phyloP scores from a whole-genome alignment of 192 early-diverging fungal species.

The Linnemannia exigua region DNA sequence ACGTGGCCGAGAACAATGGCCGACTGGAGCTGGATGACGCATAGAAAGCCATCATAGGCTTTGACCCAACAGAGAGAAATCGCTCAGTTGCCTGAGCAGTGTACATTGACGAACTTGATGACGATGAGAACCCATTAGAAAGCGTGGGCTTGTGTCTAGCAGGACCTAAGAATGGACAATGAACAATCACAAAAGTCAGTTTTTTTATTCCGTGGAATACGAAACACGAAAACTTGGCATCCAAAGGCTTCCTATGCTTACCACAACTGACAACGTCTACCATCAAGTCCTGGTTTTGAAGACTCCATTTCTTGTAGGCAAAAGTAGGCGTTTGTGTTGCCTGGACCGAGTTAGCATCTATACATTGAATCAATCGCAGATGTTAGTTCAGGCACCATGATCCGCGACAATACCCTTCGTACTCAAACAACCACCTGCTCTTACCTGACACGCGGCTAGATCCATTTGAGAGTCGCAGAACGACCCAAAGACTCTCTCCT shows the following conservation, averaged over 20 bases:
- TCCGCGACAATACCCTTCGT: too few relatives aligned
- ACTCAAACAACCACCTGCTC: not conserved
- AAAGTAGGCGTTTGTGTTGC: constrained; percentile 57
- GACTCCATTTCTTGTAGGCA: constrained; percentile 68
- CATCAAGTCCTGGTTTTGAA: constrained; percentile 60
- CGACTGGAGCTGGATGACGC: constrained; percentile 62
- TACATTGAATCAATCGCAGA: not conserved
- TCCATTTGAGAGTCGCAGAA: constrained; percentile 64
- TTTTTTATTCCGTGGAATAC: not conserved
- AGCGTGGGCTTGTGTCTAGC: constrained; percentile 46
- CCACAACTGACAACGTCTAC: constrained; percentile 64
- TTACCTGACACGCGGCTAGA: constrained; percentile 31
- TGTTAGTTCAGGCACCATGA: not conserved
- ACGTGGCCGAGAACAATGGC: constrained; percentile 64
- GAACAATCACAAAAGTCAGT: not conserved
- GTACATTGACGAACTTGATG: constrained; percentile 55
- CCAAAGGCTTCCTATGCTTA: not conserved
- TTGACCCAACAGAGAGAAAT: constrained; percentile 69
- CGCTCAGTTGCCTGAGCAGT: constrained; percentile 62
- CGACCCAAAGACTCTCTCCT: constrained; percentile 69
- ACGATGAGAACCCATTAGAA: constrained; percentile 47
- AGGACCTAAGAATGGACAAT: constrained; percentile 31
- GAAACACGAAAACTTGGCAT: not conserved
- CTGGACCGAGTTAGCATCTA: constrained; percentile 26
- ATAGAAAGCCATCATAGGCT: constrained; percentile 71